Evolutionary conservation across 306 rosid species (phyloP).

Genomic region (Casuarina cunninghamiana): DNA sequence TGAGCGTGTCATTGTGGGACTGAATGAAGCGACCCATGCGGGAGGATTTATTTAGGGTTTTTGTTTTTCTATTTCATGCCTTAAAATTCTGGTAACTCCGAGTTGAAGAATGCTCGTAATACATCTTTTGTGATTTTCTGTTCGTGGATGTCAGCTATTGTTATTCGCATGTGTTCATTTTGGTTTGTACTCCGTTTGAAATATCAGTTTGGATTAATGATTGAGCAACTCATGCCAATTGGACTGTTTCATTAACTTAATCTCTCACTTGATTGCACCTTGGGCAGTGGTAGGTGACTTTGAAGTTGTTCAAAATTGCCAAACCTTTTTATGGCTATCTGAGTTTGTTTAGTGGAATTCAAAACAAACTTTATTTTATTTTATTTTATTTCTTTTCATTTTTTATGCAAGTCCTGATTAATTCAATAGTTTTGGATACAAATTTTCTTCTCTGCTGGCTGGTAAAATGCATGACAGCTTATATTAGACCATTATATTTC

Average conservation of each 20-base stretch:
- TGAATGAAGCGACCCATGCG: slow-evolving; percentile 1
- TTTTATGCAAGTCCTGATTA: neutral
- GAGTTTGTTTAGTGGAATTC: neutral
- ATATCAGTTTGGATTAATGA: slow-evolving; percentile 3
- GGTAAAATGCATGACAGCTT: neutral
- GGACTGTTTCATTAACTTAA: slow-evolving; percentile 8
- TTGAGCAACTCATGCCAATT: neutral
- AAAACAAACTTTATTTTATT: neutral
- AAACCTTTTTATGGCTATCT: neutral
- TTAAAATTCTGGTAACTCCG: neutral
- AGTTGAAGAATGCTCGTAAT: slow-evolving; percentile 9
- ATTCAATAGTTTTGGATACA: neutral
- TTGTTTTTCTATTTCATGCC: neutral
- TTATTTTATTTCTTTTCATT: neutral
- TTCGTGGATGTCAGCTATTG: slow-evolving; percentile 7
- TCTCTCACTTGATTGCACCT: slow-evolving; percentile 5
- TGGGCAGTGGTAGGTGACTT: neutral
- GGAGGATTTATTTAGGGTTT: neutral
- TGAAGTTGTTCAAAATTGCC: neutral
- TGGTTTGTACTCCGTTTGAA: slow-evolving; percentile 14
- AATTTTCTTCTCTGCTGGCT: neutral
- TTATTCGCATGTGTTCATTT: neutral
- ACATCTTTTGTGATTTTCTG: neutral
- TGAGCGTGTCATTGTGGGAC: slow-evolving; percentile 15
- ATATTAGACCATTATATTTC: neutral